These are phyloP conservation scores for Petrea volubilis DNA, from an alignment of 257 asterid genomes.

Conservation along the genomic window DNA sequence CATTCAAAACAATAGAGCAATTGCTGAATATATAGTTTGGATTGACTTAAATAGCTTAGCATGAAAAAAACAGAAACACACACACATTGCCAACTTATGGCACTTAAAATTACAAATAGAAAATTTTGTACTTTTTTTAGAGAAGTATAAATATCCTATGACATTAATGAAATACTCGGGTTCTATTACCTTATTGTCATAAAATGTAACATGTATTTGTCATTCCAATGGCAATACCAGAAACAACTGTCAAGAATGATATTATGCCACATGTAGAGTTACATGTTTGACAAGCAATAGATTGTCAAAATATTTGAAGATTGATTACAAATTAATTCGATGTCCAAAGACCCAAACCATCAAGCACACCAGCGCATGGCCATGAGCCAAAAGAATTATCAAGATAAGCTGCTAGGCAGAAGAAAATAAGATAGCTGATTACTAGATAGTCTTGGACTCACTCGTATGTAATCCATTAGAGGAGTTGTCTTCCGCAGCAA, in stretches of 20 bases:
- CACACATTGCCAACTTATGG: neutral
- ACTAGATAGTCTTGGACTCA: conserved; percentile 37
- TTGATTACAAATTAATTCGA: neutral
- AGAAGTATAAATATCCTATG: too few relatives aligned
- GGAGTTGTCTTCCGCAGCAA: conserved; percentile 88
- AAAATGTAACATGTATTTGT: neutral
- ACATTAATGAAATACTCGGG: conserved; percentile 21
- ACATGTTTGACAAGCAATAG: neutral
- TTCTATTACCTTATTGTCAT: neutral
- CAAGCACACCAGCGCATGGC: conserved; percentile 10
- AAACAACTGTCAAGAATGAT: neutral
- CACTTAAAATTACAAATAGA: neutral
- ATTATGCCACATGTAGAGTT: neutral
- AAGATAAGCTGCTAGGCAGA: conserved; percentile 16
- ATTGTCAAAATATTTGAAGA: conserved; percentile 10
- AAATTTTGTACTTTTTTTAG: neutral
- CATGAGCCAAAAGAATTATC: neutral
- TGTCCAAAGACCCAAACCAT: conserved; percentile 10
- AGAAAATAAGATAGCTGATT: conserved; percentile 9
- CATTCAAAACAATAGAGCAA: conserved; percentile 4
- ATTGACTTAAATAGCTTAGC: neutral
- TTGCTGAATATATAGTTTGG: neutral
- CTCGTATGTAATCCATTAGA: conserved; percentile 75
- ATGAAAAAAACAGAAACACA: neutral
- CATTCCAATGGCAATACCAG: conserved; percentile 5